Base-by-base conservation (phyloP, 257 asterid species). In the Nemophila menziesii region DNA sequence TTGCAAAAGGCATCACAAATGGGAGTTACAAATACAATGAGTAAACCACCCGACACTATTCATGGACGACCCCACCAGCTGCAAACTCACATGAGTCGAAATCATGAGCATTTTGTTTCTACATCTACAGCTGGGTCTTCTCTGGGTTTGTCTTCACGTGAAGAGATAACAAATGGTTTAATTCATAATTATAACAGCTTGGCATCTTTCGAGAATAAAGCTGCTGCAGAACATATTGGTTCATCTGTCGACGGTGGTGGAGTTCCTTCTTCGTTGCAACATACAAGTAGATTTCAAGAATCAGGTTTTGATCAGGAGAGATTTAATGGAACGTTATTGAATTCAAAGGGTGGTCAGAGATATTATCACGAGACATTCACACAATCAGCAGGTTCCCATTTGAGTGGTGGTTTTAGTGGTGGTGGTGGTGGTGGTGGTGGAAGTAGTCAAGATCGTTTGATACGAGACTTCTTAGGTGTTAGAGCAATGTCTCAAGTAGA, bases 1-100 rank as follows among this genome's bases (percentile, higher is more conserved):
- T 68, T 79, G 15, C 92, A 79, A 33, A 79, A 75, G 43, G 86
- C 92, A 14, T 67, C 86, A 0, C 82, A 70, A 16, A 75, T 79
- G 72, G 92, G 92, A 16, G 92, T 72, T 0, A 65, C 77, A 9
- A 70, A 71, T 0, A 65, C 77, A 9, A 70, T 74, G 73, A 68
- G 70, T 57, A 43, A n/a, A 10, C n/a, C 43, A 37, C 14, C 15
- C 42, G 55, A 13, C 56, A 16, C 36, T 22, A 23, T 23, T 7
- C 19, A 16, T 0, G 38, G 61, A n/a, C n/a, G n/a, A 49, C 50
- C 62, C 67, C 75, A 64, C 33, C 66, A n/a, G n/a, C n/a, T n/a
- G n/a, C n/a, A 48, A 36, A 47, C 41, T 64, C 79, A 69, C 80
- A 68, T 73, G 78, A 55, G 8, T 11, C 19, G 45, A 39, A 18